Percentiles rank a stretch among this genome's conserved stretches.
phyloP scores from a whole-genome alignment of 495 filamentous ascomycete genomes.

The Xylaria flabelliformis region DNA sequence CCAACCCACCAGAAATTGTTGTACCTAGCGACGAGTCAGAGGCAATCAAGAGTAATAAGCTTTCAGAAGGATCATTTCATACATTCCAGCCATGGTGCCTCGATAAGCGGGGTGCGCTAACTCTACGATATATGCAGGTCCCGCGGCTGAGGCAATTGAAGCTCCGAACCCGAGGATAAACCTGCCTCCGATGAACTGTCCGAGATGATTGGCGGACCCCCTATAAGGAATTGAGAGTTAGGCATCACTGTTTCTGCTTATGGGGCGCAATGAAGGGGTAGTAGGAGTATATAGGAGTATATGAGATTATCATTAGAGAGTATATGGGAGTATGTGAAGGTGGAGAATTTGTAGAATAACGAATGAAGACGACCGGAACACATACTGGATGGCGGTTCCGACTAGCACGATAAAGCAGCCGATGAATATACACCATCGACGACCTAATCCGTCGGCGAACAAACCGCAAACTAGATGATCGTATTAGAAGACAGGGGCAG shows the following conservation, averaged over 20 bases:
- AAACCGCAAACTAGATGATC: slow-evolving; percentile 40
- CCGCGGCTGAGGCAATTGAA: slow-evolving; percentile 25
- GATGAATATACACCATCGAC: slow-evolving; percentile 62
- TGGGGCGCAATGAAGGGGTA: too few relatives aligned
- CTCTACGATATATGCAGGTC: slow-evolving; percentile 28
- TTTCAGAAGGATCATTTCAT: not conserved
- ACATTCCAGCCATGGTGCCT: slow-evolving; percentile 62
- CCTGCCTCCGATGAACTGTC: slow-evolving; percentile 60
- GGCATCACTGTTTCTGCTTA: not conserved
- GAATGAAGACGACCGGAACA: not conserved
- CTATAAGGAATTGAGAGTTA: not conserved
- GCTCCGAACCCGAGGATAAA: slow-evolving; percentile 56
- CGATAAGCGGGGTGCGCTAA: slow-evolving; percentile 44
- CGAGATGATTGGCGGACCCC: slow-evolving; percentile 48
- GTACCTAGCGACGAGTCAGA: slow-evolving; percentile 24
- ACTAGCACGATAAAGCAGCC: slow-evolving; percentile 60
- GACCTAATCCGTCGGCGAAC: slow-evolving; percentile 48
- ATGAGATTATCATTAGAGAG: not conserved
- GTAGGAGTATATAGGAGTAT: not conserved
- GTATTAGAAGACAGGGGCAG: not conserved
- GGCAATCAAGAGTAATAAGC: not conserved
- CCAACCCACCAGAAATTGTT: slow-evolving; percentile 47
- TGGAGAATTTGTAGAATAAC: not conserved
- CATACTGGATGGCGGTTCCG: slow-evolving; percentile 56
- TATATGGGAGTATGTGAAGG: not conserved